Evolutionary conservation across 129 eudicot genomes (phyloP).

Genomic region (Dittrichia graveolens): DNA sequence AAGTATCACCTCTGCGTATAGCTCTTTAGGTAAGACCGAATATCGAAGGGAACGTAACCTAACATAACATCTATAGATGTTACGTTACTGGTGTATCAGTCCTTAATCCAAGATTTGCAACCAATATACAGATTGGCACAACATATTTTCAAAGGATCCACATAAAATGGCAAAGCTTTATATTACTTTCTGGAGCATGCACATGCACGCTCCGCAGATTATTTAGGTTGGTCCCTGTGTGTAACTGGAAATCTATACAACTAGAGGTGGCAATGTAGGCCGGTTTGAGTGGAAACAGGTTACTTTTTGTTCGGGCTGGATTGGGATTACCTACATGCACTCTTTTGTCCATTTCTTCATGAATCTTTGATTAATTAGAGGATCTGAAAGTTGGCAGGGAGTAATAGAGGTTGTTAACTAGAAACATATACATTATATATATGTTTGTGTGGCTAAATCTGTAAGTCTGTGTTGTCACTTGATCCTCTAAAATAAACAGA

Average conservation of each 20-base stretch:
- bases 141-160: too few species aligned
- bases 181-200: neutral
- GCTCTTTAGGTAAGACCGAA: too few species aligned
- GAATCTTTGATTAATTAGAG: conserved; percentile 20
- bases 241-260: neutral
- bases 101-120: too few species aligned
- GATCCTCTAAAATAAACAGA: conserved; percentile 35
- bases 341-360: neutral
- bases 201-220: neutral
- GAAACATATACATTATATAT: conserved; percentile 33
- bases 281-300: neutral
- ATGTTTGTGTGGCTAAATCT: conserved; percentile 28
- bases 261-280: neutral
- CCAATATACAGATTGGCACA: too few species aligned
- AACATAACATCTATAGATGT: too few species aligned
- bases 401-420: conserved; percentile 24
- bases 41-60: neutral
- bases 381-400: conserved; percentile 42
- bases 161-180: neutral
- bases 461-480: conserved; percentile 33
- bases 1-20: too few species aligned
- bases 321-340: neutral
- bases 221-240: neutral
- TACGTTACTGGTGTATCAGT: too few species aligned
- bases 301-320: neutral